phyloP scores from a whole-genome alignment of 352 stramenopile species.

The Peronosclerospora sorghi region DNA sequence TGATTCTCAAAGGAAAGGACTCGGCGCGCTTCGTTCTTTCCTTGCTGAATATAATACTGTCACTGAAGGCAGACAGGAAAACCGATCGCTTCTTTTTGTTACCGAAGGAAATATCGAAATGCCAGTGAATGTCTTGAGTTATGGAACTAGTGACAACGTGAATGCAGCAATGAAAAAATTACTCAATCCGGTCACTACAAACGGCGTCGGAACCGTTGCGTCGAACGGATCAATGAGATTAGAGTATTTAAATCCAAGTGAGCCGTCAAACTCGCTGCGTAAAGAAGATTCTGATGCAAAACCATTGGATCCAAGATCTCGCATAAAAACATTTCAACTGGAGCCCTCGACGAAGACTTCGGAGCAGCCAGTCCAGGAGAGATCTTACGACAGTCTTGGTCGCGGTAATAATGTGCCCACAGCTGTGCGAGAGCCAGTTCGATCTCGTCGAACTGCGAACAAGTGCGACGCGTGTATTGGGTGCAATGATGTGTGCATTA shows the following conservation, averaged over 20 bases:
- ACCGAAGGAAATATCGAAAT: constrained; percentile 20
- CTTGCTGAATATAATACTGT: constrained; percentile 19
- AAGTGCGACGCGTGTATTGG: constrained; percentile 65
- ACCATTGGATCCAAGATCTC: background rate
- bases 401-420: constrained; percentile 1
- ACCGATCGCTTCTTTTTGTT: constrained; percentile 16
- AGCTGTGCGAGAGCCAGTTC: constrained; percentile 8
- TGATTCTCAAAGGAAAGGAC: constrained; percentile 6
- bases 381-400: constrained; percentile 5
- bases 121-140: constrained; percentile 11
- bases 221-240: constrained; percentile 31
- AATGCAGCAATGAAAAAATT: constrained; percentile 17
- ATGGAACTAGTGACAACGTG: constrained; percentile 12
- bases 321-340: constrained; percentile 1
- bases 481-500: constrained; percentile 67
- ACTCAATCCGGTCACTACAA: constrained; percentile 14
- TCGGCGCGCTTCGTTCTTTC: constrained; percentile 15
- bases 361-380: constrained; percentile 4
- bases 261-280: constrained; percentile 17
- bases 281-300: constrained; percentile 7
- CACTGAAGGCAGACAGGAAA: constrained; percentile 9
- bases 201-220: constrained; percentile 11
- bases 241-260: constrained; percentile 26
- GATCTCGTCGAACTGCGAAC: constrained; percentile 22
- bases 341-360: background rate